phyloP scores from a whole-genome alignment of 805 yeast species.

The Saturnispora ahearnii region DNA sequence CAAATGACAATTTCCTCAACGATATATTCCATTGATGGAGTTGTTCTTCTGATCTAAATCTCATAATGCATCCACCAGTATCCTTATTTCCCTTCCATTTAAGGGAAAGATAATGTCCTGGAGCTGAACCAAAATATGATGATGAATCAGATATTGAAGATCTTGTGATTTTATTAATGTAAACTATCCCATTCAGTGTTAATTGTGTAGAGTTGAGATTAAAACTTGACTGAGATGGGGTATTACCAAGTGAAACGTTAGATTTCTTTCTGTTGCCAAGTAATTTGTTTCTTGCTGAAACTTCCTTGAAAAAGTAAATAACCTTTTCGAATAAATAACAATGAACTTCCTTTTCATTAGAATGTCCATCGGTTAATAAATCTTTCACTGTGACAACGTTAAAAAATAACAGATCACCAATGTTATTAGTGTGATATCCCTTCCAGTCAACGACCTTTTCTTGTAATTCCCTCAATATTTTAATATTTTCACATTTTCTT shows the following conservation, averaged over 20 bases:
- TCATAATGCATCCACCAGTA: slow-evolving; percentile 74
- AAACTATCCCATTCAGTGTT: slow-evolving; percentile 25
- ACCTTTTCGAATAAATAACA: slow-evolving; percentile 77
- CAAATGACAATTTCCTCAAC: slow-evolving; percentile 37
- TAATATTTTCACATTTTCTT: slow-evolving; percentile 80
- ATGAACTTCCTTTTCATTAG: slow-evolving; percentile 76
- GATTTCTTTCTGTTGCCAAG: slow-evolving; percentile 28
- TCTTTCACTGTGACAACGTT: slow-evolving; percentile 65
- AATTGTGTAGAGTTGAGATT: neutral
- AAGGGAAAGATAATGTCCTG: slow-evolving; percentile 53
- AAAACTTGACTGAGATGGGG: neutral
- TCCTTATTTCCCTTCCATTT: slow-evolving; percentile 85
- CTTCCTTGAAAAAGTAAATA: slow-evolving; percentile 56
- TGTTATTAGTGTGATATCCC: slow-evolving; percentile 68
- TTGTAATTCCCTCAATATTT: slow-evolving; percentile 54
- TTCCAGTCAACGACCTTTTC: slow-evolving; percentile 86
- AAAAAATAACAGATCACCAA: slow-evolving; percentile 77
- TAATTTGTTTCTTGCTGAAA: slow-evolving; percentile 39
- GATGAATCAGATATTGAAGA: slow-evolving; percentile 25
- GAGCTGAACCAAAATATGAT: slow-evolving; percentile 17
- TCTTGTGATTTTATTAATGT: slow-evolving; percentile 22
- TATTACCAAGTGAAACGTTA: slow-evolving; percentile 14
- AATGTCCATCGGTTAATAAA: slow-evolving; percentile 38
- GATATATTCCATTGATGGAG: slow-evolving; percentile 76
- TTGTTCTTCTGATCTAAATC: slow-evolving; percentile 76